Base-by-base conservation (phyloP, 1,284 basidiomycete species). In the Cryptococcus neoformans region DNA sequence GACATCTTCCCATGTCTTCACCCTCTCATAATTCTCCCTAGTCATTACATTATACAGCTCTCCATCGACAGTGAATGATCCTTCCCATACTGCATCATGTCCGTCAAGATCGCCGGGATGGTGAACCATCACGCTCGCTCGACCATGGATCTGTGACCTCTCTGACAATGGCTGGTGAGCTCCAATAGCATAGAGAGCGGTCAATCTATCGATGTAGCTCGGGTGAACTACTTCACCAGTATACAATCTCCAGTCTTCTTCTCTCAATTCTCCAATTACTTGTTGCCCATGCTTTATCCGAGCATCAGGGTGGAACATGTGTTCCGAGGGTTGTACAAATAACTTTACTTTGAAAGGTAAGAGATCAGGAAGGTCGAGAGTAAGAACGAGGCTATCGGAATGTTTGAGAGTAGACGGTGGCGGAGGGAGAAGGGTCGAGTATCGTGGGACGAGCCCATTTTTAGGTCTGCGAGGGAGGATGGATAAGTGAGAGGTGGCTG, bases 291-390 rank as follows among this genome's bases (percentile, higher is more conserved):
- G 62, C 6, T 56, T 60, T 42, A 90, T 81, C 51, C 85, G 83
- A 1, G 88, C 89, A 51, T 85, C 81, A 34, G 89, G 86, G 70
- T 90, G 89, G 56, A 91, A 80, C 56, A 92, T 83, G 64, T 89
- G 78, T 62, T 87, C 82, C 67, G 88, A 90, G 6, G 89, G 88
- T 28, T 82, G 81, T 57, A 91, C 80, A 65, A 90, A 85, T 44
- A 77, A 60, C 34, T 63, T 57, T 14, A 73, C 65, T 34, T 64
- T 56, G 40, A 59, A 56, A 1, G 59, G 55, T n/a, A 70, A 57
- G 8, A 71, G 58, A 1, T 65, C 63, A 8, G 72, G 68, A 9
- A 73, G 55, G 28, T 55, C 41, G 50, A 69, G 60, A 1, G 72
- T 62, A 44, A 74, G 62, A 64, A 65, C 77, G 63, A 57, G 59